These are phyloP conservation scores for Trichodelitschia bisporula DNA, from an alignment of 495 filamentous ascomycete species.

Conservation along the genomic window DNA sequence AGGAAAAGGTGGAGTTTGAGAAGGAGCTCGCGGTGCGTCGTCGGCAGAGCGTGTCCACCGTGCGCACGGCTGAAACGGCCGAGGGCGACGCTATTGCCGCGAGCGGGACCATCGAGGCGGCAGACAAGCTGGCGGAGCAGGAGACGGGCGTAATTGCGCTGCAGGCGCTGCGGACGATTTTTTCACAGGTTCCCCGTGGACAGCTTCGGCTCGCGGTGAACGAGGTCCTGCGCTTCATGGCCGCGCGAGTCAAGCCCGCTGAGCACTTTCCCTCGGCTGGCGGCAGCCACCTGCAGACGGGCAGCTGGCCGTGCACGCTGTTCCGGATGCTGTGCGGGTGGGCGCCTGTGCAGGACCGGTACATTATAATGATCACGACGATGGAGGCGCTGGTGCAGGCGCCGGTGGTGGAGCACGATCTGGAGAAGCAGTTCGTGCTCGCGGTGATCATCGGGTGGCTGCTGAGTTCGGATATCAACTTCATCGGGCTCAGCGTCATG, in stretches of 20 bases:
- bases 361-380: slow-evolving; percentile 55
- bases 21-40: slow-evolving; percentile 30
- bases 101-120: slow-evolving; percentile 51
- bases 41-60: slow-evolving; percentile 56
- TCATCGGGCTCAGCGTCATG: slow-evolving; percentile 86
- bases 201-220: slow-evolving; percentile 53
- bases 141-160: slow-evolving; percentile 64
- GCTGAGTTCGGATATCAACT: slow-evolving; percentile 66
- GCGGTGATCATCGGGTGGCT: slow-evolving; percentile 52
- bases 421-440: slow-evolving; percentile 46
- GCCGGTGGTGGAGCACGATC: slow-evolving; percentile 34
- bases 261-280: slow-evolving; percentile 16
- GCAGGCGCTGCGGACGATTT: slow-evolving; percentile 58
- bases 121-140: slow-evolving; percentile 66
- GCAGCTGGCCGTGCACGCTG: slow-evolving; percentile 55
- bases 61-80: slow-evolving; percentile 38
- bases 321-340: slow-evolving; percentile 54
- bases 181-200: slow-evolving; percentile 43
- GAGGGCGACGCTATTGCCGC: slow-evolving; percentile 40
- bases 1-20: slow-evolving; percentile 38
- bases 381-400: slow-evolving; percentile 47
- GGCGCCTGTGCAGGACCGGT: slow-evolving; percentile 81
- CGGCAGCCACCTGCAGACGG: slow-evolving; percentile 14
- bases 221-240: slow-evolving; percentile 46
- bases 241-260: slow-evolving; percentile 26